phyloP scores from a whole-genome alignment of 2,329 filamentous ascomycete species.

The Blastomyces silverae region DNA sequence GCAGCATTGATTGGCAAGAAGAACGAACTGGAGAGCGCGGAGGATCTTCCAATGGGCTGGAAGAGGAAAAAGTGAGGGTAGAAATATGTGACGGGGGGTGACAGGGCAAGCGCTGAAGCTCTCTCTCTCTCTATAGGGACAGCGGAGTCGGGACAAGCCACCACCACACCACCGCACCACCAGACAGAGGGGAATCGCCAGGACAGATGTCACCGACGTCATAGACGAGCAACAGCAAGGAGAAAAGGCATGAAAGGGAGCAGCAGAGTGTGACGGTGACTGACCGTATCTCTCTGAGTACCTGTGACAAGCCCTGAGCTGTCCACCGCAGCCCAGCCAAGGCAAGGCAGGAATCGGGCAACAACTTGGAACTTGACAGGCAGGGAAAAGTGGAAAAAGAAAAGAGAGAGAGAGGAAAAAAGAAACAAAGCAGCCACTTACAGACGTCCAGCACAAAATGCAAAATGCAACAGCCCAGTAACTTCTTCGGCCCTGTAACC shows the following conservation, averaged over 20 bases:
- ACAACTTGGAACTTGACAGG: slow-evolving; percentile 1
- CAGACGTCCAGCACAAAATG: slow-evolving; percentile 15
- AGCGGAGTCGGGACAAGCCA: not conserved
- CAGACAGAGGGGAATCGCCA: not conserved
- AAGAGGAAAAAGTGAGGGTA: slow-evolving; percentile 3
- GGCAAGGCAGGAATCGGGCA: slow-evolving; percentile 12
- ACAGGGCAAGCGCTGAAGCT: not conserved
- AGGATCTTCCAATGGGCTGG: not conserved
- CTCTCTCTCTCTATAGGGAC: no score
- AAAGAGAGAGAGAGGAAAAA: slow-evolving; percentile 5
- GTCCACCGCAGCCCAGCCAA: not conserved
- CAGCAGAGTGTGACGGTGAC: no score
- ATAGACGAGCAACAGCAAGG: no score
- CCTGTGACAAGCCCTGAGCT: not conserved
- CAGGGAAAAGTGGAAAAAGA: not conserved
- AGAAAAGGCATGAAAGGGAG: no score
- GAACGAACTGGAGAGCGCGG: not conserved
- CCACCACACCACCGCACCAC: no score
- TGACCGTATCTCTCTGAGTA: not conserved
- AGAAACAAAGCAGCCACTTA: slow-evolving; percentile 21
- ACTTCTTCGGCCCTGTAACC: slow-evolving; percentile 8
- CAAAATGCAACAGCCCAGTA: no score
- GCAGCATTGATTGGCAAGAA: not conserved
- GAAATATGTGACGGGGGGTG: not conserved
- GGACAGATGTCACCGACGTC: no score